Base-by-base conservation (phyloP, 164 flowering plant genomes). In the Malania oleifera region DNA sequence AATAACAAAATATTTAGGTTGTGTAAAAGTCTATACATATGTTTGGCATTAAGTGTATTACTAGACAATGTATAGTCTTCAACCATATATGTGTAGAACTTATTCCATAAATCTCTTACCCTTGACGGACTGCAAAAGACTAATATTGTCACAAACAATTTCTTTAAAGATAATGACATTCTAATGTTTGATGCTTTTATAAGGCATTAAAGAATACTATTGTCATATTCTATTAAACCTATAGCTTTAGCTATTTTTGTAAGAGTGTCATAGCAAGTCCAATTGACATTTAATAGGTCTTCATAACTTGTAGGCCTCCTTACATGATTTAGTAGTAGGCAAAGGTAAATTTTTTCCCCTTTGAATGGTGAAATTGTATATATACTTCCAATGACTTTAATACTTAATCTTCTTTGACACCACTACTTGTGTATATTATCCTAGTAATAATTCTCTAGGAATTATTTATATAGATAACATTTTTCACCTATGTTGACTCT, bases 141-240 rank as follows among this genome's bases (percentile, higher is more conserved):
- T n/a, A 52, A 51, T n/a, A 41, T 39, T 40, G 50, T 46, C 1
- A 52, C 56, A 60, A 60, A 60, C 43, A 60, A 49, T 24, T 14
- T 49, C 50, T 19, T 19, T 13, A 60, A 19, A 8, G 31, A 31
- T 22, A 13, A 18, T 60, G 55, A 20, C 54, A 60, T 60, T 22
- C 9, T 20, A 19, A 59, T 28, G 18, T 45, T 4, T 1, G 23
- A 15, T 22, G 31, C 56, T 17, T 59, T 54, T 1, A 14, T 2
- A 26, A 48, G 22, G n/a, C 43, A 29, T 31, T 59, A 26, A 45
- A 35, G n/a, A n/a, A n/a, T 24, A 10, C 41, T 15, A 29, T 22
- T 29, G 34, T 59, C 54, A 48, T 44, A 27, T 20, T 59, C 62
- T 17, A 46, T 18, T 5, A 59, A 29, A 5, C 62, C 52, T 13